Evolutionary conservation across 1,139 yeast species (phyloP).

Genomic region (Kurtzmaniella quercitrusa): DNA sequence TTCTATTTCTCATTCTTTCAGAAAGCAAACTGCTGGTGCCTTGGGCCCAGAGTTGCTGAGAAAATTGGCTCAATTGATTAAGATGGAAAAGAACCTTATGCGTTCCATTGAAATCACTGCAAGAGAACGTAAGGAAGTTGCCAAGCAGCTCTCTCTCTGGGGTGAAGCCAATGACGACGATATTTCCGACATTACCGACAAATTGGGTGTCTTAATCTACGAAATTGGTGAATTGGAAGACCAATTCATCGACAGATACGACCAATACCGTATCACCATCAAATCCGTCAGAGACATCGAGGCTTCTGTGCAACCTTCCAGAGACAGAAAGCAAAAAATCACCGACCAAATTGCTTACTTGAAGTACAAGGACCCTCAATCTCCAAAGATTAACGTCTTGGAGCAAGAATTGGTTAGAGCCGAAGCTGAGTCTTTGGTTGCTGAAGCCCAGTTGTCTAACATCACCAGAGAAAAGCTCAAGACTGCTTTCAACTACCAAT

Average conservation of each 20-base stretch:
- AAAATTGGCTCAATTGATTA: constrained; percentile 71
- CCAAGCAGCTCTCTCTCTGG: constrained; percentile 79
- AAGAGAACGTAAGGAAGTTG: constrained; percentile 75
- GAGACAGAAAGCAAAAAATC: constrained; percentile 82
- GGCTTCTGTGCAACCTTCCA: constrained; percentile 81
- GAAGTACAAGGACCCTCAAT: constrained; percentile 80
- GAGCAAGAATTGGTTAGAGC: constrained; percentile 90
- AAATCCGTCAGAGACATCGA: constrained; percentile 81
- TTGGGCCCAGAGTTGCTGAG: constrained; percentile 77
- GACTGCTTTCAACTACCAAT: constrained; percentile 80
- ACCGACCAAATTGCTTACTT: constrained; percentile 80
- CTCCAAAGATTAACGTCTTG: constrained; percentile 74
- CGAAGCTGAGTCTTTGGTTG: constrained; percentile 86
- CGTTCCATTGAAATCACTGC: constrained; percentile 76
- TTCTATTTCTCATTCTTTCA: constrained; percentile 59
- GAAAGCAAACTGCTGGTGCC: constrained; percentile 69
- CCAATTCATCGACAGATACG: constrained; percentile 81
- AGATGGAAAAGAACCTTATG: constrained; percentile 79
- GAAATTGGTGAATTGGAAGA: constrained; percentile 87
- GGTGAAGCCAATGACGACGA: constrained; percentile 85
- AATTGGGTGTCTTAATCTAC: constrained; percentile 75
- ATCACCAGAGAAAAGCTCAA: constrained; percentile 83
- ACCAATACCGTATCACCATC: constrained; percentile 78
- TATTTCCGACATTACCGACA: constrained; percentile 80
- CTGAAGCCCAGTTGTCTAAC: constrained; percentile 85